phyloP scores from a whole-genome alignment of 768 basidiomycete species.

The Boletales sp. region DNA sequence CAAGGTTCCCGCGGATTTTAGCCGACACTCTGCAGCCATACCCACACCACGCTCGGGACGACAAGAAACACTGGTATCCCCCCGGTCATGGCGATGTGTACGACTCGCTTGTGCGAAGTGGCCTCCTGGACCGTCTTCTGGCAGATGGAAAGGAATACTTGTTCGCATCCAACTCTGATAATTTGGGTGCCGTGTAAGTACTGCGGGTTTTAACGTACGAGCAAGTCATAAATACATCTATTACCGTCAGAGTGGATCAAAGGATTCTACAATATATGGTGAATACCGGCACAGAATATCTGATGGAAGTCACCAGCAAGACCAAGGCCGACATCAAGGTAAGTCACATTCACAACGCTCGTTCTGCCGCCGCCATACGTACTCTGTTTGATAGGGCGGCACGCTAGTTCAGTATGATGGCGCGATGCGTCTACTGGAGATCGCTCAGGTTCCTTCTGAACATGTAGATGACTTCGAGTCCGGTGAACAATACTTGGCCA shows the following conservation, averaged over 20 bases:
- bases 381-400: conserved; percentile 51
- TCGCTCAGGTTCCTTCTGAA: conserved; percentile 69
- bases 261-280: conserved; percentile 86
- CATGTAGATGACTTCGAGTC: conserved; percentile 74
- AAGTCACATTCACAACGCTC: neutral
- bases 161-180: conserved; percentile 97
- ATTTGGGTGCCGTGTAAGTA: conserved; percentile 84
- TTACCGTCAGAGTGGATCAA: conserved; percentile 61
- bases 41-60: conserved; percentile 71
- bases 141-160: conserved; percentile 94
- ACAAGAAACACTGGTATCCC: conserved; percentile 95
- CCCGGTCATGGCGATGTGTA: conserved; percentile 97
- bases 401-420: conserved; percentile 90
- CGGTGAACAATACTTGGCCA: conserved; percentile 33
- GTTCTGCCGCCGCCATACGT: neutral
- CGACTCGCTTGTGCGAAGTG: conserved; percentile 87
- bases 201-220: conserved; percentile 1
- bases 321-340: conserved; percentile 80
- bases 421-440: conserved; percentile 61
- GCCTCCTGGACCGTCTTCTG: conserved; percentile 85
- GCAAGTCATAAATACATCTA: conserved; percentile 1
- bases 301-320: conserved; percentile 97
- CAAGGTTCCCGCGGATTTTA: conserved; percentile 88
- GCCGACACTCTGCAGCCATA: conserved; percentile 86
- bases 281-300: conserved; percentile 74